Base-by-base conservation (phyloP, 768 basidiomycete genomes). In the Leccinum sublutescens region DNA sequence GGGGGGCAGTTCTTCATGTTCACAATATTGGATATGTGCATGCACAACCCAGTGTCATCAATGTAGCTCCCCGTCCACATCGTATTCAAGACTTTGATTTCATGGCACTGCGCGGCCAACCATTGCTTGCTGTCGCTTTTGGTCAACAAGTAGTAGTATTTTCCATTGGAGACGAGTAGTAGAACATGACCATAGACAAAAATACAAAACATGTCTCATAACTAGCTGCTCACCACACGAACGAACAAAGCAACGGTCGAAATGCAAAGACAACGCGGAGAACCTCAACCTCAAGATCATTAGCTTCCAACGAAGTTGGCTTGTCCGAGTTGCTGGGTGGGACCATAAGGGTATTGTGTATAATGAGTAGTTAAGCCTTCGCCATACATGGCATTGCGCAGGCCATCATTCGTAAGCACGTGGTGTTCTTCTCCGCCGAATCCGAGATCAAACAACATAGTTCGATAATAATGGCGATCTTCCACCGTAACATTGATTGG, bases 1-100 rank as follows among this genome's bases (percentile, higher is more conserved):
- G 78, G 60, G 90, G 88, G 56, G 91, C 89, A 29, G 73, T 82
- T 31, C 78, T 93, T 40, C 82, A 90, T 66, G 78, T 93, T 45
- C 82, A 90, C 74, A 89, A 88, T 64, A 77, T 79, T 49, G 80
- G 80, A 54, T 89, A 85, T 70, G 71, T 84, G 17, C 81, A 89
- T 51, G 80, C 86, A 25, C 82, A 84, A 58, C 88, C 89, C 27
- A 84, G 82, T 15, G 72, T 78, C 9, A 83, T 91, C 53, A 73
- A 73, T 47, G 67, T 93, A 55, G 80, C 80, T 27, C 78, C 83
- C 27, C 82, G 82, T 25, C 91, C 91, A 15, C 81, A 87, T 70
- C 78, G 80, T 60, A 77, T 91, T 34, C 80, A 81, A 54, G 87
- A 90, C 69, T 90, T 93, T 65, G 91, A 93, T 74, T 93, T 91